Evolutionary conservation across 1,284 basidiomycete genomes (phyloP).

Genomic region (Abortiporus biennis): DNA sequence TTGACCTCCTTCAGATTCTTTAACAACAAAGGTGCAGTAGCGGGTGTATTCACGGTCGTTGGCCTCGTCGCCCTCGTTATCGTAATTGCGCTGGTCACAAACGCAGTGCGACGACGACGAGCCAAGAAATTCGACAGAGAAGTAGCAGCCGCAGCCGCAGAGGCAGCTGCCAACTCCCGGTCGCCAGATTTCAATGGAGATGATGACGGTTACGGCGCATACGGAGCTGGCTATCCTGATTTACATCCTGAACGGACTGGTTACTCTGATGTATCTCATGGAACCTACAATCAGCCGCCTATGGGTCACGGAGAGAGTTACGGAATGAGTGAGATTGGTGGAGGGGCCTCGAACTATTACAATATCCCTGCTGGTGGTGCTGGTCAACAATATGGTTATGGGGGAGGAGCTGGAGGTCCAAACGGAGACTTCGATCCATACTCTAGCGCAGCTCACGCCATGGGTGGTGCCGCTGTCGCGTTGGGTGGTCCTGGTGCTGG

Average conservation of each 20-base stretch:
- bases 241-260: conserved; percentile 23
- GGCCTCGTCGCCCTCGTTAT: conserved; percentile 51
- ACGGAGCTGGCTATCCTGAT: conserved; percentile 11
- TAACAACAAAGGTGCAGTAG: conserved; percentile 62
- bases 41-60: conserved; percentile 63
- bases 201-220: conserved; percentile 20
- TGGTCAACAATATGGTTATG: no score
- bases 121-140: conserved; percentile 63
- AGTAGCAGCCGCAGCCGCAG: conserved; percentile 52
- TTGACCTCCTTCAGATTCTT: conserved; percentile 46
- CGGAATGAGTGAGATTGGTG: conserved; percentile 43
- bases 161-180: conserved; percentile 23
- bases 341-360: no score
- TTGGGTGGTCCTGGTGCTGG: conserved; percentile 16
- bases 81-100: conserved; percentile 45
- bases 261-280: conserved; percentile 59
- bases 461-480: conserved; percentile 17
- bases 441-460: conserved; percentile 19
- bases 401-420: no score
- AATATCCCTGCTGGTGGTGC: no score
- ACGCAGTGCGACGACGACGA: conserved; percentile 51
- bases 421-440: conserved; percentile 32
- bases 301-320: conserved; percentile 35
- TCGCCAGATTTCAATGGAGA: conserved; percentile 44
- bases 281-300: conserved; percentile 52